Base-by-base conservation (phyloP, 2,329 filamentous ascomycete genomes). In the Leptographium galeiforme region DNA sequence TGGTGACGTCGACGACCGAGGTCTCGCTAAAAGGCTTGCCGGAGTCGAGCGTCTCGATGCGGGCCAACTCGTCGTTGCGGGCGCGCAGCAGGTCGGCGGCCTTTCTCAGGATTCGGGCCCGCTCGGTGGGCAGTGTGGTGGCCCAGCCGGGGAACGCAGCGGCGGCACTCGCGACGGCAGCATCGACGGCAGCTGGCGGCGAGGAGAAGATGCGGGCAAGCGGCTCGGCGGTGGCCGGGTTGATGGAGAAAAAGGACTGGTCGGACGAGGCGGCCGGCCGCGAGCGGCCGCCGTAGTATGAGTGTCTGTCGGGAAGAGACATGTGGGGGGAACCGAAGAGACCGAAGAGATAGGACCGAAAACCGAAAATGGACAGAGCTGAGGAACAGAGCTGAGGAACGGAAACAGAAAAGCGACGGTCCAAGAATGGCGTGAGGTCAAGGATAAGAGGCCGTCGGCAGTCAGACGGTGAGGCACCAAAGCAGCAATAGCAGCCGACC, bases 21-120 rank as follows among this genome's bases (percentile, higher is more conserved):
- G 89, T 95, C 69, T 95, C 89, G 4, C 84, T 85, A 68, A 78
- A 91, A 8, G 89, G 81, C 67, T 94, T 94, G 64, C 89, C 89
- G 0, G 89, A 94, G 67, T 95, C 89, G 62, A 84, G 74, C 2
- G 88, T 94, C 70, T 95, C 89, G 53, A 88, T 73, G 54, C 76
- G 76, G 50, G 89, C 89, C 44, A 95, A 82, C 54, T 82, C 81
- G 63, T 94, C 85, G 67, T 94, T 94, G 58, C 82, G 80, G 58
- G 80, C 70, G 48, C 88, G 84, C 13, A 95, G 75, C 14, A 95
- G 69, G 48, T 78, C 70, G 18, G 86, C 88, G 3, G 89, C 88
- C 64, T 79, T 81, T 34, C 89, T 84, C 11, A 95, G 79, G 60
- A 94, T 84, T 54, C 44, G 36, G 13, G 51, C 16, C 12, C 89